phyloP scores from a whole-genome alignment of 331 rosid species.

The Arachis monticola region DNA sequence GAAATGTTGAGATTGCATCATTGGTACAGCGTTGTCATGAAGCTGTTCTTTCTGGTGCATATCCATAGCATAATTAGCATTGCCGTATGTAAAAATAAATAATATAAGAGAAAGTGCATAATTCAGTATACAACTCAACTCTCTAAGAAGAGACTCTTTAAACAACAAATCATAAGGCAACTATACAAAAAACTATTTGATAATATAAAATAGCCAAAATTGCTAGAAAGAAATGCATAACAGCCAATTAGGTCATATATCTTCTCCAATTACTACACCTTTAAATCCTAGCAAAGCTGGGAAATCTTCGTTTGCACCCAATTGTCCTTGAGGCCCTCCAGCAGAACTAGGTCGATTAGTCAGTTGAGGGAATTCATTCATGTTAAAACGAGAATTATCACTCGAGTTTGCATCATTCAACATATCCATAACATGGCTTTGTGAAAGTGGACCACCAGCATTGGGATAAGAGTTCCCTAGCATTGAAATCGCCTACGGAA shows the following conservation, averaged over 20 bases:
- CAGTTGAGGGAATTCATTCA: too few relatives aligned
- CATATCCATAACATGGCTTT: too few relatives aligned
- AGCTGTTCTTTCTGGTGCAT: conserved; percentile 98
- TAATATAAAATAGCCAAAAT: background rate
- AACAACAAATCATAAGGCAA: conserved; percentile 3
- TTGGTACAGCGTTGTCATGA: conserved; percentile 78
- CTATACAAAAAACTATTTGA: background rate
- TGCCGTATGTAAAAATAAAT: conserved; percentile 65
- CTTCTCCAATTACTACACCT: too few relatives aligned
- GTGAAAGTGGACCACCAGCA: too few relatives aligned
- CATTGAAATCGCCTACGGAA: too few relatives aligned
- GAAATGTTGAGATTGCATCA: conserved; percentile 68
- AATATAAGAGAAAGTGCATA: conserved; percentile 2
- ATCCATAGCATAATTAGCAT: conserved; percentile 80
- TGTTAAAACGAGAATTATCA: too few relatives aligned
- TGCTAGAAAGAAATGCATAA: background rate
- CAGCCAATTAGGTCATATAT: background rate
- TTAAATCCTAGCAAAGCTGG: too few relatives aligned
- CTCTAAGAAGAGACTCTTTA: conserved; percentile 6
- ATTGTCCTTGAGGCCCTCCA: too few relatives aligned
- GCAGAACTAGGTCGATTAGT: too few relatives aligned
- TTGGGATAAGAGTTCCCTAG: too few relatives aligned
- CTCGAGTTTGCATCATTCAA: too few relatives aligned
- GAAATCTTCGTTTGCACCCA: too few relatives aligned
- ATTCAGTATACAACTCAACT: conserved; percentile 7